These are phyloP conservation scores for Solanum pinnatisectum DNA, from an alignment of 257 asterid genomes.

Conservation along the genomic window DNA sequence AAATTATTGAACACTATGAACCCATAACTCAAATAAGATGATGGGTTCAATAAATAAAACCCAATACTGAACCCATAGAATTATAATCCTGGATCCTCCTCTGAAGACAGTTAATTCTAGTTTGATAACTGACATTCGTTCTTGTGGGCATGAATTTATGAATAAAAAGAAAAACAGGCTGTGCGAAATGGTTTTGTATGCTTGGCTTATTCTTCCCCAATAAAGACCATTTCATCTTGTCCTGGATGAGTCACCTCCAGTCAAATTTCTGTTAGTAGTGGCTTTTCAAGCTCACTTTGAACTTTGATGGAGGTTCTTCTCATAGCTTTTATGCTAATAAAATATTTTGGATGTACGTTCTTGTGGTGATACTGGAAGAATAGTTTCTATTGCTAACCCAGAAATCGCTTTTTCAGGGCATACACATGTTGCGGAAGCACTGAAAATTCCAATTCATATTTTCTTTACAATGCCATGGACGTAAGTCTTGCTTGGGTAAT, in stretches of 20 bases:
- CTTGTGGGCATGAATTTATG: background rate
- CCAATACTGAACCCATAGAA: background rate
- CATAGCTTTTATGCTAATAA: background rate
- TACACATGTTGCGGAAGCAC: conserved; percentile 89
- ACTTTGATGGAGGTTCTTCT: background rate
- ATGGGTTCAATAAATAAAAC: background rate
- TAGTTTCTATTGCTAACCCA: conserved; percentile 6
- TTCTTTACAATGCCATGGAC: conserved; percentile 99
- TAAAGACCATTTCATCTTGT: background rate
- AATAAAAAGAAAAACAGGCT: background rate
- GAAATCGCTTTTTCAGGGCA: conserved; percentile 50
- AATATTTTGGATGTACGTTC: background rate
- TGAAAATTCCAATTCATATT: conserved; percentile 79
- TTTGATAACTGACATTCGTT: background rate
- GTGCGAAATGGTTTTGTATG: background rate
- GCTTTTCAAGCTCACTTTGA: background rate
- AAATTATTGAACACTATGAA: background rate
- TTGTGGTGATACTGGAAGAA: background rate
- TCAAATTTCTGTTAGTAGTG: background rate
- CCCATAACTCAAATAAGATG: background rate
- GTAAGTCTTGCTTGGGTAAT: conserved; percentile 44
- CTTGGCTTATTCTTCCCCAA: background rate
- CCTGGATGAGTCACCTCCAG: background rate
- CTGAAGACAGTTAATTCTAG: background rate
- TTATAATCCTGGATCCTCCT: background rate